These are phyloP conservation scores for Ilyonectria robusta DNA, from an alignment of 2,329 filamentous ascomycete genomes.

Conservation along the genomic window DNA sequence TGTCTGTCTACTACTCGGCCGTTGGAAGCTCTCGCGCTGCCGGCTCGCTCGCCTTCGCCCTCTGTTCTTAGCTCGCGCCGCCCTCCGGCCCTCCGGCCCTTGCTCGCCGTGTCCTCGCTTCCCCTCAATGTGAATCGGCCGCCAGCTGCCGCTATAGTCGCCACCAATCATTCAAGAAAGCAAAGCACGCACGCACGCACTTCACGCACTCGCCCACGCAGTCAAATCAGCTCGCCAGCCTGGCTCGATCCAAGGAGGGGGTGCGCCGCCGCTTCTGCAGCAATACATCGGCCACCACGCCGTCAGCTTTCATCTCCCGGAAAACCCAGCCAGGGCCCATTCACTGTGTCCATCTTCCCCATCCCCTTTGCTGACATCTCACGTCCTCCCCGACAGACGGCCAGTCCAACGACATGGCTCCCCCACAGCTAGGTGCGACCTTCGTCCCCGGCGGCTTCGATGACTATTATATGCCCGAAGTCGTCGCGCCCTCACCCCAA, in stretches of 20 bases:
- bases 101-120: constrained; percentile 13
- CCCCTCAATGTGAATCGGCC: constrained; percentile 26
- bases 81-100: not conserved
- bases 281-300: constrained; percentile 43
- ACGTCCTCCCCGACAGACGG: constrained; percentile 49
- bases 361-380: constrained; percentile 50
- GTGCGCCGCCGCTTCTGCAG: constrained; percentile 46
- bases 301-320: constrained; percentile 46
- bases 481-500: constrained; percentile 70
- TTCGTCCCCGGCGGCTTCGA: constrained; percentile 72
- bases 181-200: constrained; percentile 30
- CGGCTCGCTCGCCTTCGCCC: constrained; percentile 7
- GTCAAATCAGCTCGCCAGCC: constrained; percentile 38
- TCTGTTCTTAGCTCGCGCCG: not conserved
- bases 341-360: constrained; percentile 46
- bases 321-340: constrained; percentile 43
- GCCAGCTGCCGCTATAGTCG: constrained; percentile 23
- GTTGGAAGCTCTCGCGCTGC: constrained; percentile 7
- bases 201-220: constrained; percentile 37
- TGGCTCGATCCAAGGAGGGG: constrained; percentile 42
- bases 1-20: constrained; percentile 9
- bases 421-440: constrained; percentile 64
- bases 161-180: constrained; percentile 35
- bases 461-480: constrained; percentile 74
- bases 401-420: constrained; percentile 46